Evolutionary conservation across 768 basidiomycete species (phyloP).

Genomic region (Lentinula aciculospora): DNA sequence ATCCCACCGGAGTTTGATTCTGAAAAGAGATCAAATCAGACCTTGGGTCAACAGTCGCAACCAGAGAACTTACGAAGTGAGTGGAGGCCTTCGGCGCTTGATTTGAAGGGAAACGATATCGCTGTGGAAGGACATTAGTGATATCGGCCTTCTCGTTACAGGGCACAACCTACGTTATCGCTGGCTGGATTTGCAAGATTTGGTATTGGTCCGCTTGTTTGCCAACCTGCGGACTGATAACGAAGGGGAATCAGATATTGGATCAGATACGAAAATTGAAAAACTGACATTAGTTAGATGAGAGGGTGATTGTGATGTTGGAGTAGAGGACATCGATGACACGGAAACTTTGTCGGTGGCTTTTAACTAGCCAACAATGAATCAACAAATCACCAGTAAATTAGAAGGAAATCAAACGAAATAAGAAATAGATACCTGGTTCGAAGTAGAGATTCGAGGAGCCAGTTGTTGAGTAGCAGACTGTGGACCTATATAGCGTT

Average conservation of each 20-base stretch:
- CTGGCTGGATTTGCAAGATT: not conserved
- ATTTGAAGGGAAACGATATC: not conserved
- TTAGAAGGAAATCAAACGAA: not conserved
- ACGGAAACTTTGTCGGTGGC: not conserved
- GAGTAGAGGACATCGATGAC: not conserved
- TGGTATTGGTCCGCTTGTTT: not conserved
- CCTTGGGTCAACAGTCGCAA: not conserved
- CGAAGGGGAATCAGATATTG: too few relatives aligned
- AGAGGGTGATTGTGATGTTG: not conserved
- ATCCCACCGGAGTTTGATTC: not conserved
- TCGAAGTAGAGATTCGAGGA: not conserved
- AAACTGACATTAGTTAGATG: not conserved
- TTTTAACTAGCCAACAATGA: not conserved
- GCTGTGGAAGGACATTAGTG: not conserved
- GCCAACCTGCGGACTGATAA: not conserved
- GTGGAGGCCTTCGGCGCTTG: not conserved
- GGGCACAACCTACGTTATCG: not conserved
- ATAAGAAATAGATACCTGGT: not conserved
- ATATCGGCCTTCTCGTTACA: not conserved
- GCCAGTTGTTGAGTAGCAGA: not conserved
- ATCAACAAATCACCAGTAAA: too few relatives aligned
- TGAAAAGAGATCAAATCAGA: not conserved
- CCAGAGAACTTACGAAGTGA: not conserved
- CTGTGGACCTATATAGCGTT: not conserved
- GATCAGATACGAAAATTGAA: not conserved